These are phyloP conservation scores for Sordariomycetes sp. DNA, from an alignment of 2,329 filamentous ascomycete genomes.

Conservation along the genomic window DNA sequence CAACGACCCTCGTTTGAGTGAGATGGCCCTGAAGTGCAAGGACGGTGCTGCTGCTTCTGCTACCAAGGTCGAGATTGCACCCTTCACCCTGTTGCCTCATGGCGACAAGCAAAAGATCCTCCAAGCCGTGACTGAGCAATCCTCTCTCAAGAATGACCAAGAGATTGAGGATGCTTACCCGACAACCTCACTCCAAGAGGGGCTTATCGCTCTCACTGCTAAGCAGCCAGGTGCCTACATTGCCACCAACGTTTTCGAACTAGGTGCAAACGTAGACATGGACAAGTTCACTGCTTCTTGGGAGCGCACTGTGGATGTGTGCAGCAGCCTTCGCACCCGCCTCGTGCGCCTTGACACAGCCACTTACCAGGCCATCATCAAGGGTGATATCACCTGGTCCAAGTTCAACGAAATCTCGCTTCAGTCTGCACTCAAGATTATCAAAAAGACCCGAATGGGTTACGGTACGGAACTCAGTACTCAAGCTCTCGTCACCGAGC, in stretches of 20 bases:
- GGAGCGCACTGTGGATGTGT: slow-evolving; percentile 6
- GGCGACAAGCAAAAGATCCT: no score
- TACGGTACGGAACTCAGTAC: slow-evolving; percentile 6
- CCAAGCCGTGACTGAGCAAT: no score
- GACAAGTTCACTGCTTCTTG: slow-evolving; percentile 15
- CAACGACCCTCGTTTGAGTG: not conserved
- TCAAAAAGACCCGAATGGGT: slow-evolving; percentile 3
- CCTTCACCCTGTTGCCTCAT: no score
- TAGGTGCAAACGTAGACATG: slow-evolving; percentile 10
- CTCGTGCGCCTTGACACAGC: slow-evolving; percentile 4
- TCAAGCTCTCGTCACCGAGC: slow-evolving; percentile 5
- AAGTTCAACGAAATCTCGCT: not conserved
- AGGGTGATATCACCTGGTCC: slow-evolving; percentile 1
- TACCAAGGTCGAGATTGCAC: no score
- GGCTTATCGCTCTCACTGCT: slow-evolving; percentile 35
- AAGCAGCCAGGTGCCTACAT: slow-evolving; percentile 24
- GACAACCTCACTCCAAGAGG: slow-evolving; percentile 38
- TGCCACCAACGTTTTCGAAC: slow-evolving; percentile 13
- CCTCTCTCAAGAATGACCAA: no score
- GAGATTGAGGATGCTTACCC: slow-evolving; percentile 37
- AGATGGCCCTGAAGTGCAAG: no score
- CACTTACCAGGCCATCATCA: slow-evolving; percentile 3
- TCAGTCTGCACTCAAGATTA: not conserved
- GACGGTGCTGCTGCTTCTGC: no score
- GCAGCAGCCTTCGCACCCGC: slow-evolving; percentile 5